Evolutionary conservation across 202 grass and related monocot genomes (phyloP), one percentile per base, ranked within the genome.

Genomic region (Eragrostis tef): DNA sequence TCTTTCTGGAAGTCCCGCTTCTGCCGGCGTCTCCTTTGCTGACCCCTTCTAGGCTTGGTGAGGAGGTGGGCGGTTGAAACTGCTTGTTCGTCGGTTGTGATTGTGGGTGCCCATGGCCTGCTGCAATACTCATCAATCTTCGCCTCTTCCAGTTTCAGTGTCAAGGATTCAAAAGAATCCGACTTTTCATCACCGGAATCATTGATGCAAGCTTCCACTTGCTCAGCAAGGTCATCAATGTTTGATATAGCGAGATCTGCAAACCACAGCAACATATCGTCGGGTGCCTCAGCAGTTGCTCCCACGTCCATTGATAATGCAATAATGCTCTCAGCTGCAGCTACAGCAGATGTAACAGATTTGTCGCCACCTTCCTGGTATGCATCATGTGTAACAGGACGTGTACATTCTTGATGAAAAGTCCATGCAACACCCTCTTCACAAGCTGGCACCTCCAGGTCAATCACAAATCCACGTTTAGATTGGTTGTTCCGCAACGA

Each of bases 1-100:
- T 98, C 96, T 86, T 87, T 91, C 85, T 98, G 92, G 36, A 98
- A 98, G 78, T 98, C 92, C 6, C 83, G 81, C 85, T 86, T 90
- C 71, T 93, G 92, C 78, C 90, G 74, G 16, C 96, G 60, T 62
- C 83, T 91, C 78, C 96, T 93, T 56, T 88, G 82, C 54, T 83
- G 92, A 16, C 90, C 88, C 56, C 95, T 87, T 43, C 75, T 94
- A 60, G 90, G 85, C 78, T 83, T 90, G 15, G 85, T 85, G 51
- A 93, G 76, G 51, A 94, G 92, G 21, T 91, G 79, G 20, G 79
- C 85, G 11, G 85, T 39, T 27, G 84, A 91, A 64, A 73, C 83
- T 3, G 68, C 54, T 20, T 95, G 86, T 25, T 89, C 92, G 42
- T 85, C 87, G 0, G 81, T 73, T 69, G 59, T 47, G 25, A 67